Evolutionary conservation across 1,284 basidiomycete species (phyloP), one percentile per base, ranked within the genome.

Genomic region (Fistulinella staudtii): DNA sequence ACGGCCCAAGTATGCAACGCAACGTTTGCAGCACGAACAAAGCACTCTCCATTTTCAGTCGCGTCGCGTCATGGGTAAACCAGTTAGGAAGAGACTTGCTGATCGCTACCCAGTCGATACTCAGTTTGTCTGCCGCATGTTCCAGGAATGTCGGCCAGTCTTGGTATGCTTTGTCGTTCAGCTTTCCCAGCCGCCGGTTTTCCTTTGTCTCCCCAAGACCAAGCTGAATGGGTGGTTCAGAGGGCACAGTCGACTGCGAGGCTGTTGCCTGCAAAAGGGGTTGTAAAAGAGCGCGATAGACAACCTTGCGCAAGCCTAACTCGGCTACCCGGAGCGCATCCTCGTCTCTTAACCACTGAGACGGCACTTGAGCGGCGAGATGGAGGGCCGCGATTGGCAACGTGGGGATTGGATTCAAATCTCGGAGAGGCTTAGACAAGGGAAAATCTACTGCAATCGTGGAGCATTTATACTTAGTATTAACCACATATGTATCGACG

Each of bases 291-390:
- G 82, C 82, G 14, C 84, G 69, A 74, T 80, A 87, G 8, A 77
- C 74, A 25, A 85, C 73, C 56, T 86, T 86, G 20, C 75, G 70
- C 31, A 81, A 63, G 1, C 81, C 72, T 1, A 84, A 65, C 24
- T 61, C 56, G 6, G 72, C 61, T 5, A 50, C 52, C 13, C 41
- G 37, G 13, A 46, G 39, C 5, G 66, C 41, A 6, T 51, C 51
- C 10, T 58, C 47, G 10, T 54, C 55, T 21, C 52, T 67, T 33
- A 57, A 63, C 76, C 59, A 78, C 53, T 60, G 70, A 42, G 53
- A 65, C 9, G 64, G 75, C 20, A 63, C 64, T 56, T 69, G 73
- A 14, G 75, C 67, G 3, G 84, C 83, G 28, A 87, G 72, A 49
- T 85, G 82, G 46, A 76, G 74, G 18, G 77, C 75, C 1, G 64